These are phyloP conservation scores for Calonectria pteridis DNA, from an alignment of 2,329 filamentous ascomycete genomes.

Conservation along the genomic window DNA sequence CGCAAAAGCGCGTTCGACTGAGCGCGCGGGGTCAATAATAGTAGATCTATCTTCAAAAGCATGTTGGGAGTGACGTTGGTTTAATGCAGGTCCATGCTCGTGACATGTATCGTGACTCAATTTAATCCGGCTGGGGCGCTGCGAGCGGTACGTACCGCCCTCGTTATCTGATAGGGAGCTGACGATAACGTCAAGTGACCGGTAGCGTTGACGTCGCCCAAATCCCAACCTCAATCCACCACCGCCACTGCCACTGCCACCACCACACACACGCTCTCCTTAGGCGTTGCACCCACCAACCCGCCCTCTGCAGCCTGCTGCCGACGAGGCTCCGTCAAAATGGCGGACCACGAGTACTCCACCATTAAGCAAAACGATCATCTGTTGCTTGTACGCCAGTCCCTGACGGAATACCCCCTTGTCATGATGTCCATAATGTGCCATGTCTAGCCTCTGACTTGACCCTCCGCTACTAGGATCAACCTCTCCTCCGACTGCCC, in stretches of 20 bases:
- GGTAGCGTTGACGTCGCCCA: constrained; percentile 19
- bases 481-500: constrained; percentile 92
- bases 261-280: background rate
- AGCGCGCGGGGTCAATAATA: background rate
- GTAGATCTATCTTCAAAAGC: background rate
- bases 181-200: constrained; percentile 41
- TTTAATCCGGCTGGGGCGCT: constrained; percentile 6
- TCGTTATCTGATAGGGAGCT: constrained; percentile 10
- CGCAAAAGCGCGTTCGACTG: background rate
- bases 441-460: constrained; percentile 12
- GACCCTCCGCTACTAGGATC: constrained; percentile 72
- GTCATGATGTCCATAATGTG: constrained; percentile 19
- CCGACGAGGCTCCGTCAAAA: constrained; percentile 47
- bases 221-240: constrained; percentile 8
- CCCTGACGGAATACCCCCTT: constrained; percentile 8
- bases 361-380: constrained; percentile 82
- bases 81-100: background rate
- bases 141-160: constrained; percentile 37
- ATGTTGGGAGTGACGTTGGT: background rate
- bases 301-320: background rate
- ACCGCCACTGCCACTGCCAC: background rate
- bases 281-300: background rate
- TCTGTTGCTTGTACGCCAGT: constrained; percentile 73
- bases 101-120: background rate
- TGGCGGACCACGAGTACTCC: constrained; percentile 72